A percentile compares a stretch with the other conserved stretches of the same genome.
phyloP scores from a whole-genome alignment of 2,329 filamentous ascomycete species.

The Tolypocladium ovalisporum region DNA sequence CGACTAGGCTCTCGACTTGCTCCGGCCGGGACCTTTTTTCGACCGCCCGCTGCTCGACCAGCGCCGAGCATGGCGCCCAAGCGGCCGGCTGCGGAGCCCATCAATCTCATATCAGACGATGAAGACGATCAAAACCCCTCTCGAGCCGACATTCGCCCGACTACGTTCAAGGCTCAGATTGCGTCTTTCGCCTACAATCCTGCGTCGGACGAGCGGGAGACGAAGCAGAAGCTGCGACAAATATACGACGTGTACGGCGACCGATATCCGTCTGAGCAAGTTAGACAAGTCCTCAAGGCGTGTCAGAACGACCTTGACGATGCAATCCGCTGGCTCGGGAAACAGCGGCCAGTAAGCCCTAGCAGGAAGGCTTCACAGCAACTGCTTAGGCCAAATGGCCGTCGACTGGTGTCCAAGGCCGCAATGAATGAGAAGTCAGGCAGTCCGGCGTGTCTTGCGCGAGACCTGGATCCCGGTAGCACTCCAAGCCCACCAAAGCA shows the following conservation, averaged over 20 bases:
- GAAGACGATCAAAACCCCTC: conserved; percentile 34
- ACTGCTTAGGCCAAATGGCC: conserved; percentile 10
- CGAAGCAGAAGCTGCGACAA: conserved; percentile 20
- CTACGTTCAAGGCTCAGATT: conserved; percentile 35
- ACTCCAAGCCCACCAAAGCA: conserved; percentile 19
- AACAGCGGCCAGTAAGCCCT: conserved; percentile 2
- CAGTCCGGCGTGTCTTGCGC: conserved; percentile 5
- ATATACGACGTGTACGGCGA: conserved; percentile 24
- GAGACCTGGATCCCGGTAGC: conserved; percentile 7
- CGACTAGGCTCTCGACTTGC: conserved; percentile 52
- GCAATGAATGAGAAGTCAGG: conserved; percentile 10
- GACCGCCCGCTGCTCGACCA: conserved; percentile 33
- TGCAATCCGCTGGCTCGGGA: conserved; percentile 19
- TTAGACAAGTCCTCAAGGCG: conserved; percentile 19
- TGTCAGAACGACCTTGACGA: conserved; percentile 24
- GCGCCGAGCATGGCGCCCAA: conserved; percentile 18
- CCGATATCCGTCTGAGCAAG: conserved; percentile 17
- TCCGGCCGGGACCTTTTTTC: conserved; percentile 63
- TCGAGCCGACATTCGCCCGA: conserved; percentile 53
- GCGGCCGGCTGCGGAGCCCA: conserved; percentile 26
- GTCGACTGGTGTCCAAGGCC: conserved; percentile 21
- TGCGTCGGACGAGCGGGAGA: conserved; percentile 26
- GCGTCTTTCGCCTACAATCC: conserved; percentile 36
- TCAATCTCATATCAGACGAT: conserved; percentile 40
- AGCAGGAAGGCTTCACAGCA: background rate